A percentile compares a stretch with the other conserved stretches of the same genome.
These are phyloP conservation scores for Trametes sp. DNA, from an alignment of 1,284 basidiomycete genomes.

Conservation along the genomic window DNA sequence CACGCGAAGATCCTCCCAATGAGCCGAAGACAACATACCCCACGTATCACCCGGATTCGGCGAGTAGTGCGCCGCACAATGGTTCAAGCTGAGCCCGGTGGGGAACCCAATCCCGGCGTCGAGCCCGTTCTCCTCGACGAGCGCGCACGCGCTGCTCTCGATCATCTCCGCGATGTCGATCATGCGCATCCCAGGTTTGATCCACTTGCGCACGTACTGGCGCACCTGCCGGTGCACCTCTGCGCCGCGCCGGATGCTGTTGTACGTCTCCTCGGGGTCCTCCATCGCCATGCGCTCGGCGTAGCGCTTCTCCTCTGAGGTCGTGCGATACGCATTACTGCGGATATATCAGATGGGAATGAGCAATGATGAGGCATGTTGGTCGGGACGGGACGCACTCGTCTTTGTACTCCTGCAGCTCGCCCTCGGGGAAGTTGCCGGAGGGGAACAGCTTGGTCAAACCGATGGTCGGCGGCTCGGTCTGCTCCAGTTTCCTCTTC, in stretches of 20 bases:
- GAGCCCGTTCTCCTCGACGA: slow-evolving; percentile 92
- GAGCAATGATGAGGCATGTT: slow-evolving; percentile 16
- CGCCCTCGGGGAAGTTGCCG: slow-evolving; percentile 90
- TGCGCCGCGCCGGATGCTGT: slow-evolving; percentile 89
- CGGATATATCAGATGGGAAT: background rate
- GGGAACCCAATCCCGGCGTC: slow-evolving; percentile 94
- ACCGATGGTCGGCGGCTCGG: slow-evolving; percentile 93
- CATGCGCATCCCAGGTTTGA: slow-evolving; percentile 95
- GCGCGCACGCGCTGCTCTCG: slow-evolving; percentile 88
- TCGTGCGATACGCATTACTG: slow-evolving; percentile 88
- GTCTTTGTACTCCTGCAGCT: slow-evolving; percentile 91
- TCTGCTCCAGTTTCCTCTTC: slow-evolving; percentile 84
- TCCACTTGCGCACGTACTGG: slow-evolving; percentile 80
- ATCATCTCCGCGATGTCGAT: slow-evolving; percentile 95
- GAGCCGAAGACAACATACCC: too few species aligned
- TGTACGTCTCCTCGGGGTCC: slow-evolving; percentile 86
- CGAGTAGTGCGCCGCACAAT: slow-evolving; percentile 97
- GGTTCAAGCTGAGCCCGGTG: slow-evolving; percentile 94
- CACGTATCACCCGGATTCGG: slow-evolving; percentile 95
- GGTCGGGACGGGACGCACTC: slow-evolving; percentile 61
- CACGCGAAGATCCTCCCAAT: too few species aligned
- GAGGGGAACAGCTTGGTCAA: slow-evolving; percentile 90
- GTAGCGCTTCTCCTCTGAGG: slow-evolving; percentile 91
- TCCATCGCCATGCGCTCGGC: slow-evolving; percentile 80
- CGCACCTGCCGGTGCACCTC: slow-evolving; percentile 98